Percentiles rank a stretch among this genome's conserved stretches.
These are phyloP conservation scores for Daphne laureola DNA, from an alignment of 441 rosid species.

Conservation along the genomic window DNA sequence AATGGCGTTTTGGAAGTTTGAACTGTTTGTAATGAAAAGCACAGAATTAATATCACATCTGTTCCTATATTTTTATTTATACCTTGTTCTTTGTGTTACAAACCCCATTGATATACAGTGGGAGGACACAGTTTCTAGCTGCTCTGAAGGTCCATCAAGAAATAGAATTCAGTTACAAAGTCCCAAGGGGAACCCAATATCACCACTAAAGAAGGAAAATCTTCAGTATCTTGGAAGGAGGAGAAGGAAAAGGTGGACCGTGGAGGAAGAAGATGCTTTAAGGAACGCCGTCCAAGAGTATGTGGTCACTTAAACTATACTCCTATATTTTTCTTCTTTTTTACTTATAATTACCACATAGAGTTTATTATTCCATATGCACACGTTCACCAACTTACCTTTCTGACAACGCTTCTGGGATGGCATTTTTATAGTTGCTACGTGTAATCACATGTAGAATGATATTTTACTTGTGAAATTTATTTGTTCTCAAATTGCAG, in stretches of 20 bases:
- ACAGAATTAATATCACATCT: too few species aligned
- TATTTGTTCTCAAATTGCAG: slow-evolving; percentile 18
- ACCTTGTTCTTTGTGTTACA: too few species aligned
- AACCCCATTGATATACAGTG: slow-evolving; percentile 20
- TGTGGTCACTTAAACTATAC: slow-evolving; percentile 6
- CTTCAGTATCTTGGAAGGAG: slow-evolving; percentile 24
- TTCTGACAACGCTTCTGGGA: too few species aligned
- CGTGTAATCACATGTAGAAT: neutral
- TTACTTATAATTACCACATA: neutral
- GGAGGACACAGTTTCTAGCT: slow-evolving; percentile 36
- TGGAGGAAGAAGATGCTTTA: slow-evolving; percentile 48
- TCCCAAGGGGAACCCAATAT: slow-evolving; percentile 22
- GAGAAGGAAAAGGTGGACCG: slow-evolving; percentile 29
- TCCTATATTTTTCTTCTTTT: neutral
- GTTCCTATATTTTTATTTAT: too few species aligned
- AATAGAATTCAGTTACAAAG: slow-evolving; percentile 19
- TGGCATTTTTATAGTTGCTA: neutral
- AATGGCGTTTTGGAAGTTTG: too few species aligned
- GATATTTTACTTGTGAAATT: neutral
- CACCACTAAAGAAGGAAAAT: slow-evolving; percentile 30
- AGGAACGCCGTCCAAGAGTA: slow-evolving; percentile 32
- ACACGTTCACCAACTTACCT: too few species aligned
- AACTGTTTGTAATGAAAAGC: too few species aligned
- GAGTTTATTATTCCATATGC: too few species aligned
- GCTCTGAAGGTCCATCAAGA: slow-evolving; percentile 14